A percentile compares a stretch with the other conserved stretches of the same genome.
phyloP scores from a whole-genome alignment of 1,139 yeast species.

The Kodamaea fungicola region DNA sequence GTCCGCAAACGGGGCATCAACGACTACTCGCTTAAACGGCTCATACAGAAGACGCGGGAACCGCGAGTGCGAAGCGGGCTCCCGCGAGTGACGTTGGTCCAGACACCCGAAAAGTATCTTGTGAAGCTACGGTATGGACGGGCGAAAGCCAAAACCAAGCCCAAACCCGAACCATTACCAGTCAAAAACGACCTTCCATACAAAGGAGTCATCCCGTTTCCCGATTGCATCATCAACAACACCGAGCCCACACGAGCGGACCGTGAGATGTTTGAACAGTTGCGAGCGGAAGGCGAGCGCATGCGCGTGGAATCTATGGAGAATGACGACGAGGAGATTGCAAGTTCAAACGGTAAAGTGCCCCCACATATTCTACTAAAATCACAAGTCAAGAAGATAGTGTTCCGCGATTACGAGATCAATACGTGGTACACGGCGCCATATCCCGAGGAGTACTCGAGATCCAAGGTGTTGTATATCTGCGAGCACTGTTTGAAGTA shows the following conservation, averaged over 20 bases:
- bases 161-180: background rate
- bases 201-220: conserved; percentile 57
- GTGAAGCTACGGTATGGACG: conserved; percentile 1
- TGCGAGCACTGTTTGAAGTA: conserved; percentile 88
- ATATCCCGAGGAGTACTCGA: conserved; percentile 82
- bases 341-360: conserved; percentile 7
- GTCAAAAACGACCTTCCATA: conserved; percentile 42
- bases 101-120: conserved; percentile 2
- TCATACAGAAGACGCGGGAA: conserved; percentile 11
- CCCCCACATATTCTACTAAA: conserved; percentile 17
- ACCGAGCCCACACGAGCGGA: conserved; percentile 60
- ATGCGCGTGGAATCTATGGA: conserved; percentile 9
- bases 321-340: background rate
- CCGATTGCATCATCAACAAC: conserved; percentile 57
- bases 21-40: conserved; percentile 13
- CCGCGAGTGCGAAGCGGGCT: background rate
- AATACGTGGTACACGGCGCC: conserved; percentile 94
- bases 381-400: conserved; percentile 49
- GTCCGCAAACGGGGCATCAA: conserved; percentile 12
- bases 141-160: background rate
- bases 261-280: conserved; percentile 42
- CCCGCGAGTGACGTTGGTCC: conserved; percentile 4
- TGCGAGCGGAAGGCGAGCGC: conserved; percentile 23
- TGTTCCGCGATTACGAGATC: conserved; percentile 68
- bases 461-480: conserved; percentile 58